Evolutionary conservation across 2,329 filamentous ascomycete species (phyloP).

Genomic region (Dendrostoma leiphaemia): DNA sequence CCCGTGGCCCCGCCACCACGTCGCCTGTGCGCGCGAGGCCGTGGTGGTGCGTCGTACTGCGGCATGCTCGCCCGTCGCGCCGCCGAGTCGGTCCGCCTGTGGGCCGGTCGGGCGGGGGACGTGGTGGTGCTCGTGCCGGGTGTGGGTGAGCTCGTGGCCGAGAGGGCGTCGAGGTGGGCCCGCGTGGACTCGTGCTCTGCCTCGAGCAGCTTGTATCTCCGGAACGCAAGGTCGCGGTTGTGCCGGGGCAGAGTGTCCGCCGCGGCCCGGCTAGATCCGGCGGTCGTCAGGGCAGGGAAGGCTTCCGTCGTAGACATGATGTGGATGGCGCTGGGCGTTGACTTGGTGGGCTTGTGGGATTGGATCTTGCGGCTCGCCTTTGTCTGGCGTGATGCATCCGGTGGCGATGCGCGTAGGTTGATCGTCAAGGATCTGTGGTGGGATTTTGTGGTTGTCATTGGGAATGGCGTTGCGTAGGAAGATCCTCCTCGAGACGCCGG

Average conservation of each 20-base stretch:
- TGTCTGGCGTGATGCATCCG: neutral
- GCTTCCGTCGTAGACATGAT: slow-evolving; percentile 4
- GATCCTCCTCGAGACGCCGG: too few relatives aligned
- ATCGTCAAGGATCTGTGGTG: slow-evolving; percentile 19
- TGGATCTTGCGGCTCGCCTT: slow-evolving; percentile 2
- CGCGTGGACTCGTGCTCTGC: slow-evolving; percentile 53
- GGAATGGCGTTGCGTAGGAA: neutral
- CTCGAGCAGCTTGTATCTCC: slow-evolving; percentile 53
- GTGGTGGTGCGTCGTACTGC: slow-evolving; percentile 20
- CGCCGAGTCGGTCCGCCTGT: slow-evolving; percentile 17
- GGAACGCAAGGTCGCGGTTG: slow-evolving; percentile 47
- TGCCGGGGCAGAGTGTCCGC: slow-evolving; percentile 25
- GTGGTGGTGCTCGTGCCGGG: slow-evolving; percentile 39
- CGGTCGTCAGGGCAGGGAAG: neutral
- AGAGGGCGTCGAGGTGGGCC: slow-evolving; percentile 49
- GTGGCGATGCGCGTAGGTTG: slow-evolving; percentile 13
- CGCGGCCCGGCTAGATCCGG: neutral
- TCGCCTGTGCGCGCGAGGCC: slow-evolving; percentile 23
- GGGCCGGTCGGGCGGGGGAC: slow-evolving; percentile 22
- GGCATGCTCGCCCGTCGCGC: slow-evolving; percentile 18
- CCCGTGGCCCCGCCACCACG: slow-evolving; percentile 32
- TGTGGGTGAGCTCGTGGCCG: slow-evolving; percentile 34
- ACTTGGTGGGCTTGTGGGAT: slow-evolving; percentile 15
- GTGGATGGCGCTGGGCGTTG: slow-evolving; percentile 14
- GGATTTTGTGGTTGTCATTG: slow-evolving; percentile 17